A percentile compares a stretch with the other conserved stretches of the same genome.
phyloP scores from a whole-genome alignment of 768 basidiomycete species.

The Serendipita vermifera region DNA sequence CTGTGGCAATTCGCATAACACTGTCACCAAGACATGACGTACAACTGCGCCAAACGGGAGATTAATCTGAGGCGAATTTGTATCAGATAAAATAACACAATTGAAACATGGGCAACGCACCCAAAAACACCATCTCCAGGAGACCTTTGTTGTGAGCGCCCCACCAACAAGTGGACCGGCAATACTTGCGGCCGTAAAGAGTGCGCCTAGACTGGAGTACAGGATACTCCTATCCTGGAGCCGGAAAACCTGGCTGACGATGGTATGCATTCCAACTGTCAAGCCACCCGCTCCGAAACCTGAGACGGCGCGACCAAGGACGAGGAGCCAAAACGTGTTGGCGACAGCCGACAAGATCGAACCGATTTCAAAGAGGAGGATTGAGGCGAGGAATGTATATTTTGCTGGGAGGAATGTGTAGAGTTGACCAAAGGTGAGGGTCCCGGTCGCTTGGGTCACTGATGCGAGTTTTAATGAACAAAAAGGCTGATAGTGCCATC shows the following conservation, averaged over 20 bases:
- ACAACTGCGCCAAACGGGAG: constrained; percentile 21
- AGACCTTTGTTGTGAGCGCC: constrained; percentile 29
- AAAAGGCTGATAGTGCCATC: constrained; percentile 16
- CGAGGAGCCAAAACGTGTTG: constrained; percentile 15
- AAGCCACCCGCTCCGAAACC: constrained; percentile 14
- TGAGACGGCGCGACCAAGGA: constrained; percentile 21
- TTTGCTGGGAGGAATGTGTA: constrained; percentile 18
- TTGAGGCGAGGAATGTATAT: constrained; percentile 14
- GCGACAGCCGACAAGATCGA: constrained; percentile 16
- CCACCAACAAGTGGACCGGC: constrained; percentile 38
- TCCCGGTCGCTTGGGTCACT: not conserved
- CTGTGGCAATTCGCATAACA: too few species aligned
- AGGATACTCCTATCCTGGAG: constrained; percentile 13
- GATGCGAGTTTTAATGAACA: not conserved
- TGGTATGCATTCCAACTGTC: constrained; percentile 18
- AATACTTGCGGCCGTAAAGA: constrained; percentile 33
- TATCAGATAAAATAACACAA: not conserved
- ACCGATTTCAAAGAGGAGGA: constrained; percentile 16
- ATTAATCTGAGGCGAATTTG: constrained; percentile 22
- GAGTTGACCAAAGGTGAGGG: constrained; percentile 17
- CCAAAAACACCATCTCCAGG: constrained; percentile 39
- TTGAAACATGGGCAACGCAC: constrained; percentile 20
- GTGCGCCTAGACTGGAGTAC: constrained; percentile 10
- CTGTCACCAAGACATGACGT: not conserved
- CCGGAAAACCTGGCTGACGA: constrained; percentile 16